Evolutionary conservation across 208 protist genomes (phyloP), one percentile per base, ranked within the genome.

Genomic region (Trypanosoma mega): DNA sequence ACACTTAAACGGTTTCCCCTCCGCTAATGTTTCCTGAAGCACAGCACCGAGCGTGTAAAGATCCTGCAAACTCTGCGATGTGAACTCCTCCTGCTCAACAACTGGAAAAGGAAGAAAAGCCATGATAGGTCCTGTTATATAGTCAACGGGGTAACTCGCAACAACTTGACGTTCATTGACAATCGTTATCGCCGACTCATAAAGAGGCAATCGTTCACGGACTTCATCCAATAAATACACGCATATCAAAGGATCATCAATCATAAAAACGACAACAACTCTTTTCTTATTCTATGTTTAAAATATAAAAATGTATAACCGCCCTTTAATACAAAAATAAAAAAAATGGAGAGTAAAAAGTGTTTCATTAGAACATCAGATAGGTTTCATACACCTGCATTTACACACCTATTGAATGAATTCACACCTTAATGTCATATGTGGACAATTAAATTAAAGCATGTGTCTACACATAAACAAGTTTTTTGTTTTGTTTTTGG

Each of bases 21-120:
- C 50, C 26, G 20, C 34, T 39, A 12, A 6, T 12, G 6, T 16
- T 37, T 49, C 3, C 41, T 20, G 37, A 6, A 72, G 21, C 29
- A 9, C 37, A 30, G 26, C 72, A 2, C 49, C 33, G 0, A 59
- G 30, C 1, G 18, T 26, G 16, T 58, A 30, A n/a, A 77, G 9
- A 16, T 20, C 45, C 23, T 31, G 48, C 16, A 68, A 49, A 5
- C 30, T 57, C 34, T 51, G 7, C 2, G 64, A 57, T 16, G 54
- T 64, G 33, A 77, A 53, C 23, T 56, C 39, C 3, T 50, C 30
- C 0, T 50, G 3, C 23, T 77, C 72, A 2, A 63, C 52, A 0
- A 69, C 76, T 23, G 78, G 67, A 37, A 71, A 68, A 37, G 68
- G 62, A 8, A 87, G 12, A 43, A 83, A 84, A 8, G 65, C 62